Base-by-base conservation (phyloP, 2,329 filamentous ascomycete species). In the Sporothrix brunneoviolacea region DNA sequence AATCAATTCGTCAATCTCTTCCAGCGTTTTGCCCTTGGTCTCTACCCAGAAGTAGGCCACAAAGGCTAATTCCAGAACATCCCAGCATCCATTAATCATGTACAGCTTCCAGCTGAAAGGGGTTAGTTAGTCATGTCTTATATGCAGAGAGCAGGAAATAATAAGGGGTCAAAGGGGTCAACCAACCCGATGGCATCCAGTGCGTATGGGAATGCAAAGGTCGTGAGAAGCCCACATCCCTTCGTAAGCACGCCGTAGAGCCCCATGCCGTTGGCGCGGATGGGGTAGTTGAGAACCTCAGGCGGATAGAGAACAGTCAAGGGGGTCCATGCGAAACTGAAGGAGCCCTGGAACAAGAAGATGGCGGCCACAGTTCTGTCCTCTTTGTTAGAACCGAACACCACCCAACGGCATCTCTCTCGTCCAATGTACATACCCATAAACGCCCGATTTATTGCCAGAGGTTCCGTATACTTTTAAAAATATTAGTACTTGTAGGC, bases 331-430 rank as follows among this genome's bases (percentile, higher is more conserved):
- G 68, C 72, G 50, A 79, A 62, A 1, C 72, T 74, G 63, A 72
- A 80, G 27, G 75, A 67, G 52, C 74, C 71, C 2, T 73, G 73
- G 53, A 77, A 78, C 35, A 80, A 64, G 63, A 78, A 80, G 46
- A 79, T 73, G 59, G 77, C 72, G 19, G 72, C 74, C 13, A 79
- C 48, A 7, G 52, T 50, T 32, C n/a, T n/a, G n/a, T n/a, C n/a
- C n/a, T n/a, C n/a, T n/a, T n/a, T n/a, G n/a, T n/a, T n/a, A n/a
- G n/a, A n/a, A n/a, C n/a, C n/a, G n/a, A n/a, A n/a, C n/a, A n/a
- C n/a, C n/a, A n/a, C n/a, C n/a, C n/a, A n/a, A n/a, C n/a, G n/a
- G n/a, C n/a, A n/a, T n/a, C n/a, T n/a, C n/a, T n/a, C n/a, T n/a
- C n/a, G n/a, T n/a, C n/a, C n/a, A n/a, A n/a, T n/a, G n/a, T n/a